phyloP scores from a whole-genome alignment of 2,329 filamentous ascomycete species.

The Ophiostoma angusticollis region DNA sequence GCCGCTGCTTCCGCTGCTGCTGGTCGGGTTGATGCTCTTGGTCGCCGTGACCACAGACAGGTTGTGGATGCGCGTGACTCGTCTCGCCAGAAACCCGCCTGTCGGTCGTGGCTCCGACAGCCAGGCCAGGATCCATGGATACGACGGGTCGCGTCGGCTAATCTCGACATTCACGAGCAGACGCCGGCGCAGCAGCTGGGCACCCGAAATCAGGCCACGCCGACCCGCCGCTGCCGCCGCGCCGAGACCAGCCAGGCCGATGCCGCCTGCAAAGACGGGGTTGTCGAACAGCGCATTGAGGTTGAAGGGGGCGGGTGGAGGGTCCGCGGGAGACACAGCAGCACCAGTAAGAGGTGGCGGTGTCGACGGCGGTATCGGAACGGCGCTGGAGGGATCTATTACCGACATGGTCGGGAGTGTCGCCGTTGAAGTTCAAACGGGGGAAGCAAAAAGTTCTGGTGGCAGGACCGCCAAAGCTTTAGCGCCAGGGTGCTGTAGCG shows the following conservation, averaged over 20 bases:
- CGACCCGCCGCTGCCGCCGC: conserved; percentile 71
- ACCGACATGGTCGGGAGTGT: conserved; percentile 4
- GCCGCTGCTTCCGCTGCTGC: conserved; percentile 40
- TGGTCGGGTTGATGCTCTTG: conserved; percentile 40
- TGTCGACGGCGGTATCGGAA: conserved; percentile 1
- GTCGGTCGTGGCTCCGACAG: conserved; percentile 68
- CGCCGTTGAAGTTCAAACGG: too few species aligned
- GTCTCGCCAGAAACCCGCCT: conserved; percentile 44
- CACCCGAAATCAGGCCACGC: conserved; percentile 57
- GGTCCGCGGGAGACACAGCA: too few species aligned
- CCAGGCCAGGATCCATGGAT: conserved; percentile 90
- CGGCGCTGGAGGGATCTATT: neutral
- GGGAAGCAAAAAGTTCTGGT: too few species aligned
- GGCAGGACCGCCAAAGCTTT: too few species aligned
- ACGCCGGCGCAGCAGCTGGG: conserved; percentile 64
- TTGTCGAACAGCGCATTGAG: conserved; percentile 50
- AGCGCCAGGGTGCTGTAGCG: too few species aligned
- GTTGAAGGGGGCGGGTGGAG: conserved; percentile 7
- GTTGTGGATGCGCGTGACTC: conserved; percentile 47
- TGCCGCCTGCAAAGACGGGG: conserved; percentile 56
- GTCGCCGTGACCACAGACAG: conserved; percentile 42
- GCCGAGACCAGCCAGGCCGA: conserved; percentile 82
- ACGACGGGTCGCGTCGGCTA: conserved; percentile 83
- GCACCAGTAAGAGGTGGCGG: neutral
- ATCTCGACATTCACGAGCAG: conserved; percentile 95